phyloP scores from a whole-genome alignment of 768 basidiomycete genomes.

The Lepiota venenata region DNA sequence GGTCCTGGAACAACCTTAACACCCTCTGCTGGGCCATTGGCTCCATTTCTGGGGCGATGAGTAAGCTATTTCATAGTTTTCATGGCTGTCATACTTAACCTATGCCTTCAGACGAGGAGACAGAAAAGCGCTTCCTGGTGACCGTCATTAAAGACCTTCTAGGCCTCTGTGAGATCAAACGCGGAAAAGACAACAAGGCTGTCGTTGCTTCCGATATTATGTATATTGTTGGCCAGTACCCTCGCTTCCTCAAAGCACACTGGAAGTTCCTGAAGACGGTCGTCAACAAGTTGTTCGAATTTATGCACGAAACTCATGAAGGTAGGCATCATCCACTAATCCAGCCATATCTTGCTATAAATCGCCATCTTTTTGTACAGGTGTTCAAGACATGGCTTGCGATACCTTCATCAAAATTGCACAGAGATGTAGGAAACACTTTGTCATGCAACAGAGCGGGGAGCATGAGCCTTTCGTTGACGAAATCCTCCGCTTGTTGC shows the following conservation, averaged over 20 bases:
- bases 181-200: slow-evolving; percentile 99
- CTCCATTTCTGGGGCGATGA: slow-evolving; percentile 99
- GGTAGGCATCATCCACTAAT: slow-evolving; percentile 46
- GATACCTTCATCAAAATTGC: slow-evolving; percentile 99
- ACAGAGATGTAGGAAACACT: slow-evolving; percentile 96
- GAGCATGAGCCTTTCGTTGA: slow-evolving; percentile 98
- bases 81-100: neutral
- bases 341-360: neutral
- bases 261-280: slow-evolving; percentile 99
- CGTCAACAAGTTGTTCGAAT: slow-evolving; percentile 99
- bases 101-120: slow-evolving; percentile 79
- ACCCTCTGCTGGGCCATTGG: slow-evolving; percentile 99
- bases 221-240: slow-evolving; percentile 99
- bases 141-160: slow-evolving; percentile 98
- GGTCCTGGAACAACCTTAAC: slow-evolving; percentile 99
- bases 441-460: slow-evolving; percentile 97
- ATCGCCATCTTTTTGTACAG: slow-evolving; percentile 32
- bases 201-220: slow-evolving; percentile 95
- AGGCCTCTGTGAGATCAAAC: slow-evolving; percentile 97
- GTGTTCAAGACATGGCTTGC: slow-evolving; percentile 99
- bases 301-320: slow-evolving; percentile 99
- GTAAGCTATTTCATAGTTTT: slow-evolving; percentile 45
- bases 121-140: slow-evolving; percentile 97
- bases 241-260: slow-evolving; percentile 98
- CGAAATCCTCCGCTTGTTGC: slow-evolving; percentile 88